Percentiles rank a stretch among this genome's conserved stretches.
phyloP scores from a whole-genome alignment of 192 early-diverging fungal genomes.

The Obelidium mucronatum region DNA sequence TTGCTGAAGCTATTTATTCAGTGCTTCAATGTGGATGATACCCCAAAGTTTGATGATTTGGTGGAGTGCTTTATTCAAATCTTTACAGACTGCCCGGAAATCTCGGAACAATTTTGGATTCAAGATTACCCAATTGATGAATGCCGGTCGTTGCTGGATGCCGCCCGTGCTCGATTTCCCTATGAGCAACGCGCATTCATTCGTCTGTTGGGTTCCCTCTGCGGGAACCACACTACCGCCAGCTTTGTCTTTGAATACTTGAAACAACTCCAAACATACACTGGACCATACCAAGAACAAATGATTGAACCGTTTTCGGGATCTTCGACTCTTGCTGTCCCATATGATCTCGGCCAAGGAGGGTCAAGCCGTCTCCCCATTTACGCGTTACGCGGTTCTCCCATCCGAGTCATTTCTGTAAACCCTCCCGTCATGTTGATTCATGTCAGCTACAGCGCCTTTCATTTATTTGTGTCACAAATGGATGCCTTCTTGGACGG shows the following conservation, averaged over 20 bases:
- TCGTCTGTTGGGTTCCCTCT: constrained; percentile 39
- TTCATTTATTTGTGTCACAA: constrained; percentile 47
- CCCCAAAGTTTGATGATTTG: constrained; percentile 37
- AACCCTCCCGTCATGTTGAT: constrained; percentile 34
- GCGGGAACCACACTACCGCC: constrained; percentile 32
- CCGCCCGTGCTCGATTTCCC: constrained; percentile 43
- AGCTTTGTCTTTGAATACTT: constrained; percentile 47
- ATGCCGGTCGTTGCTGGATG: constrained; percentile 47
- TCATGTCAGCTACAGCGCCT: constrained; percentile 46
- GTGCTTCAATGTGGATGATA: constrained; percentile 40
- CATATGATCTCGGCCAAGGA: constrained; percentile 5
- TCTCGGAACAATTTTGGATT: constrained; percentile 53
- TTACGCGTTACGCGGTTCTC: constrained; percentile 29
- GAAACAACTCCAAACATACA: constrained; percentile 37
- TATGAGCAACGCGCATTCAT: constrained; percentile 37
- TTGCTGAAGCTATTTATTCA: constrained; percentile 40
- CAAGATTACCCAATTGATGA: constrained; percentile 46
- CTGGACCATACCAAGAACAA: constrained; percentile 33
- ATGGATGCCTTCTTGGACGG: constrained; percentile 51
- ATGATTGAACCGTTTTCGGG: constrained; percentile 4
- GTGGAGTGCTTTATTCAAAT: constrained; percentile 37
- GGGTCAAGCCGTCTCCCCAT: background rate
- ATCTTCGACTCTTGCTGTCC: background rate
- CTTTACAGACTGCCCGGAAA: constrained; percentile 36
- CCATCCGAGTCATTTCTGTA: constrained; percentile 23